phyloP scores from a whole-genome alignment of 495 filamentous ascomycete species.

The Xylaria grammica region DNA sequence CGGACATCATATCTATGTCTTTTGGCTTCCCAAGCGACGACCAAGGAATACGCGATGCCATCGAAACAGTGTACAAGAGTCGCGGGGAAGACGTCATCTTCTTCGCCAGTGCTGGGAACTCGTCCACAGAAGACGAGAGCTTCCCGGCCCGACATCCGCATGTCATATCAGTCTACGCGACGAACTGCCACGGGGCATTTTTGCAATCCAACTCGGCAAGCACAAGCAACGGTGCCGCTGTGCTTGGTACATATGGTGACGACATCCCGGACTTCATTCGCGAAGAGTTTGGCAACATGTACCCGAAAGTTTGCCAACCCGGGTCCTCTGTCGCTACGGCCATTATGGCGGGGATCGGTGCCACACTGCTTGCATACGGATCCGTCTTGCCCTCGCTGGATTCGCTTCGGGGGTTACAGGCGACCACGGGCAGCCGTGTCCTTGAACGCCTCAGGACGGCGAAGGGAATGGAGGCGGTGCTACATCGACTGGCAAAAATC shows the following conservation, averaged over 20 bases:
- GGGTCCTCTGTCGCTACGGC: not conserved
- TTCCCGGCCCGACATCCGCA: not conserved
- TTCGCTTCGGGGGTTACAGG: too few species aligned
- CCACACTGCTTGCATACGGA: not conserved
- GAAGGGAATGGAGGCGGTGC: not conserved
- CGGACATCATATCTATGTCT: constrained; percentile 2
- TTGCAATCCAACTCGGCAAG: not conserved
- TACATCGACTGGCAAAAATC: not conserved
- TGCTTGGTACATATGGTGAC: not conserved
- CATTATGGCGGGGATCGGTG: not conserved
- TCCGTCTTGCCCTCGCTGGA: not conserved
- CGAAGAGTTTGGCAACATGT: not conserved
- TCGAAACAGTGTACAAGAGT: not conserved
- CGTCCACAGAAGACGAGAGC: not conserved
- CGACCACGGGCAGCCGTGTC: too few species aligned
- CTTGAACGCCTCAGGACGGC: not conserved
- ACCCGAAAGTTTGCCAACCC: not conserved
- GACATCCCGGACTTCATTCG: not conserved
- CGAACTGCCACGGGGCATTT: not conserved
- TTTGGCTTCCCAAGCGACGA: not conserved
- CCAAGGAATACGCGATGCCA: not conserved
- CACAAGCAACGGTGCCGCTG: not conserved
- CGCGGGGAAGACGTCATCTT: not conserved
- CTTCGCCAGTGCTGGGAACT: not conserved
- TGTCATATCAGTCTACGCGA: not conserved